Percentiles rank a stretch among this genome's conserved stretches.
Evolutionary conservation across 129 eudicot species (phyloP).

Genomic region (Dittrichia graveolens): DNA sequence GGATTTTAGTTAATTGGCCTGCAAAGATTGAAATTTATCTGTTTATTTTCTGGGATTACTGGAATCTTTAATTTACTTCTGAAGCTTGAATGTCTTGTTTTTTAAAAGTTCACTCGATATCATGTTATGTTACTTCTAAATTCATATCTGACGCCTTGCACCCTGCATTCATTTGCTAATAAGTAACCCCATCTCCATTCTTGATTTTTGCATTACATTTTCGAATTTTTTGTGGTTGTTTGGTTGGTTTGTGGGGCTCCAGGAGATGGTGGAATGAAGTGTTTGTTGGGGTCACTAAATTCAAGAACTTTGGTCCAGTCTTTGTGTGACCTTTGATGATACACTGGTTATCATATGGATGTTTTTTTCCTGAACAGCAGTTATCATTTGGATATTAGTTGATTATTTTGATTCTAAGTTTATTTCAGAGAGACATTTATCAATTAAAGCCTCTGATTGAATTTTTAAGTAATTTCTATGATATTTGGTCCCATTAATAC

Average conservation of each 20-base stretch:
- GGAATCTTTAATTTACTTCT: background rate
- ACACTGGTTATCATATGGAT: background rate
- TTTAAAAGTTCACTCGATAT: background rate
- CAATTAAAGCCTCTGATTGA: background rate
- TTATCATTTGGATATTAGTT: background rate
- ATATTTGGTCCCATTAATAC: background rate
- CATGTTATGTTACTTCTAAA: background rate
- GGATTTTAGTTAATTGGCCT: background rate
- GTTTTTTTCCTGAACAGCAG: background rate
- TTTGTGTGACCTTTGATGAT: constrained; percentile 1
- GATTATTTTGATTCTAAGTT: background rate
- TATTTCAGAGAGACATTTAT: background rate
- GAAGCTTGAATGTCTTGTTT: background rate
- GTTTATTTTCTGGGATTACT: background rate
- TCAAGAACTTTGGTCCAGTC: background rate
- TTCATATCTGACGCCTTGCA: background rate
- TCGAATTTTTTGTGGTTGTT: no score
- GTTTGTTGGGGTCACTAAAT: background rate
- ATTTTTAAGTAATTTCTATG: background rate
- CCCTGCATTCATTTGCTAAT: background rate
- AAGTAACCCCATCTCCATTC: no score
- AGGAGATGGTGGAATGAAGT: no score
- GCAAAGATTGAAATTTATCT: background rate
- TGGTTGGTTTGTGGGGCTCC: no score
- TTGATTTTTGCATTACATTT: no score